Evolutionary conservation across 768 basidiomycete genomes (phyloP).

Genomic region (Lentinula aciculospora): DNA sequence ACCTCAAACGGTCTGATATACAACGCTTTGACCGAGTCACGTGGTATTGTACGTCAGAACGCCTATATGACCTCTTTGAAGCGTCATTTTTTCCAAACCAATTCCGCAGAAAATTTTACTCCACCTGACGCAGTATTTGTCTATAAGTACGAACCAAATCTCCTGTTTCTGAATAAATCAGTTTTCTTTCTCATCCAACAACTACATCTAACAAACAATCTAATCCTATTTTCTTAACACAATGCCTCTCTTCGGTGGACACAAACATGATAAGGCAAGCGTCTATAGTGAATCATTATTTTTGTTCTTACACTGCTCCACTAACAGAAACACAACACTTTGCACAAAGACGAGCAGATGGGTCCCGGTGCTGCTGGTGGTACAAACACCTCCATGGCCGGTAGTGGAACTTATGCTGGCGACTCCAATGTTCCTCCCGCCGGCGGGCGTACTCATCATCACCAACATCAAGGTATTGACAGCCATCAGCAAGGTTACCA

Average conservation of each 20-base stretch:
- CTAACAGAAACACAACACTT: not conserved
- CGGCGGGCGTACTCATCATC: not conserved
- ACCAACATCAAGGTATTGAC: not conserved
- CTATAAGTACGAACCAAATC: not conserved
- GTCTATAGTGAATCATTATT: not conserved
- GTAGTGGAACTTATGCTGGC: not conserved
- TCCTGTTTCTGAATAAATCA: too few relatives aligned
- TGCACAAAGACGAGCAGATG: not conserved
- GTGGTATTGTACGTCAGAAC: not conserved
- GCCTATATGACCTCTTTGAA: not conserved
- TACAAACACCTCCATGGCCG: not conserved
- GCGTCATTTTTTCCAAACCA: not conserved
- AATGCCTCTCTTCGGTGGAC: constrained; percentile 5
- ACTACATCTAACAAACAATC: too few relatives aligned
- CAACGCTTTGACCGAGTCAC: not conserved
- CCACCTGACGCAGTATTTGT: not conserved
- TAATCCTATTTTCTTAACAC: not conserved
- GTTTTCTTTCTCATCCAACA: too few relatives aligned
- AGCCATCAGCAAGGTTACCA: not conserved
- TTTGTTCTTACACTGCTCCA: not conserved
- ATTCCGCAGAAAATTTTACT: not conserved
- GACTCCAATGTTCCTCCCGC: not conserved
- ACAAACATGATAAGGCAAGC: not conserved
- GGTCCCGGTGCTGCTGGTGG: not conserved
- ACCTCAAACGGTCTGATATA: not conserved